Evolutionary conservation across 805 yeast species (phyloP), one percentile per base, ranked within the genome.

Genomic region (Candida dendrica): DNA sequence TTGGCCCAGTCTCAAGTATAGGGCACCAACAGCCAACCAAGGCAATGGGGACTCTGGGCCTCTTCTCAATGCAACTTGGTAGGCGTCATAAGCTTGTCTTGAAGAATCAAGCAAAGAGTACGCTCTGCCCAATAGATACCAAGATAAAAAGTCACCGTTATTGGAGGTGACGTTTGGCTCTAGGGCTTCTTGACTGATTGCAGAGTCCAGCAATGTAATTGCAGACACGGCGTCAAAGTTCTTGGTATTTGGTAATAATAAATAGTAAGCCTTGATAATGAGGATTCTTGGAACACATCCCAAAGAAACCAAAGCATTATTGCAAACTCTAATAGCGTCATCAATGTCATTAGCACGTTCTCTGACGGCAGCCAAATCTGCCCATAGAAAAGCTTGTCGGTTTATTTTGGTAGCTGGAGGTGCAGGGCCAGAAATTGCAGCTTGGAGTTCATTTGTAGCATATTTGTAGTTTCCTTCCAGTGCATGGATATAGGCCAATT

Each of bases 11-110:
- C 71, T 71, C 42, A 81, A 58, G 51, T 80, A 80, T 38, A 81
- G 62, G 11, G 75, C 69, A 3, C 85, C 89, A 24, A 80, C 77
- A 0, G 81, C 77, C 29, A 81, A 60, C 89, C 87, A 81, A 3
- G 82, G 74, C 39, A 77, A 62, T n/a, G 84, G 77, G 13, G 72
- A 69, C 14, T 63, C 59, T 16, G 77, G 71, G 0, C 79, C 77
- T 36, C 75, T 68, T 47, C 74, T 63, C 42, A 77, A 59, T 2
- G 83, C 77, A 37, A 71, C 61, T 51, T 79, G 82, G 43, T 73
- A 69, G 13, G 74, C 66, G 44, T 75, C 78, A 53, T 77, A 77
- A 2, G 83, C 77, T 31, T 66, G 63, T 34, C 75, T 59, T 24
- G 76, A 77, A 36, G 68, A 61, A 40, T 70, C 71, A 15, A 68